Conservation (phyloP, 495 filamentous ascomycete species). For the Annulohypoxylon nitens region DNA sequence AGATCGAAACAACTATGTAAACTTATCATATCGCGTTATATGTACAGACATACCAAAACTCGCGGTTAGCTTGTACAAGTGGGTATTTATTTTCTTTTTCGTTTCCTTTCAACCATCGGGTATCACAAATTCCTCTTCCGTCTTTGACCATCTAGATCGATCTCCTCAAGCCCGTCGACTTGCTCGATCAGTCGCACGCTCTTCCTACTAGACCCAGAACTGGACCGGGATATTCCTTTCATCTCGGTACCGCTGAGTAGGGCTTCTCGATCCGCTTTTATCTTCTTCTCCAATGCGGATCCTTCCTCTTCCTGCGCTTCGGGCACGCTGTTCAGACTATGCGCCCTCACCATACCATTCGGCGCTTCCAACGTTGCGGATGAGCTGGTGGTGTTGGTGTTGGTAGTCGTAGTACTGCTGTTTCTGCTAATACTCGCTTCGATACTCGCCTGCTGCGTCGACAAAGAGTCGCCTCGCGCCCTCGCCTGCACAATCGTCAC, state of each 20-base stretch:
- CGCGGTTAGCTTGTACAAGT: not conserved
- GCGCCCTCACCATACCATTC: conserved; percentile 32
- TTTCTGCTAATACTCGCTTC: conserved; percentile 42
- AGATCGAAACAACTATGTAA: not conserved
- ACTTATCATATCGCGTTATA: not conserved
- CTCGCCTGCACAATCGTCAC: conserved; percentile 34
- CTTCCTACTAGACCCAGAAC: conserved; percentile 33
- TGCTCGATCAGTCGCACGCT: conserved; percentile 40
- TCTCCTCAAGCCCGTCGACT: conserved; percentile 43
- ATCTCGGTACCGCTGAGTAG: conserved; percentile 13
- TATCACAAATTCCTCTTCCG: conserved; percentile 37
- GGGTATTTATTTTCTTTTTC: conserved; percentile 1
- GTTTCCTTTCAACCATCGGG: not conserved
- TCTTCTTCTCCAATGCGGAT: conserved; percentile 4
- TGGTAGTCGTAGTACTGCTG: conserved; percentile 16
- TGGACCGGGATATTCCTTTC: conserved; percentile 31
- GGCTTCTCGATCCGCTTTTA: conserved; percentile 18
- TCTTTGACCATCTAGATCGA: conserved; percentile 42
- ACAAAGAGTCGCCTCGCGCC: conserved; percentile 42
- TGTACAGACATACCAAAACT: not conserved
- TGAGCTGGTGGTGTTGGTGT: conserved; percentile 10
- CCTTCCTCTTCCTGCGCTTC: conserved; percentile 48
- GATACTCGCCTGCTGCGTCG: conserved; percentile 39
- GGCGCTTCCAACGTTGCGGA: conserved; percentile 33
- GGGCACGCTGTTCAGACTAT: conserved; percentile 49